Conservation (phyloP, 768 basidiomycete species). For the Cyathus striatus region DNA sequence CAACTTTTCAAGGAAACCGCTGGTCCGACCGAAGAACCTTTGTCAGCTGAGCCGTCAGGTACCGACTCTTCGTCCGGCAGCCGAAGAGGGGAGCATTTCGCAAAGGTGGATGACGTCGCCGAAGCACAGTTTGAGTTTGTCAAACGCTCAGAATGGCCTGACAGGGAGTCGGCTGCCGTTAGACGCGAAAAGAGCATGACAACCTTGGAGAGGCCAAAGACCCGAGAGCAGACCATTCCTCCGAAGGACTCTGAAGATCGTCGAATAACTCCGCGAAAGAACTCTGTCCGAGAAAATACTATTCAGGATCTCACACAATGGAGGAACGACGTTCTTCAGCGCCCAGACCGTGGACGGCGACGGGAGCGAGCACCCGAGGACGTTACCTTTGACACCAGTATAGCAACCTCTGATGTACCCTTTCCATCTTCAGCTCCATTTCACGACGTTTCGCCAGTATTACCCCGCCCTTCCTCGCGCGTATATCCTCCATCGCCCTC, state of each 20-base stretch:
- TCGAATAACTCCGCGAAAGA: conserved; percentile 29
- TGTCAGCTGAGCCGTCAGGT: conserved; percentile 22
- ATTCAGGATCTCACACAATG: conserved; percentile 48
- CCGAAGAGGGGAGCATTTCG: conserved; percentile 26
- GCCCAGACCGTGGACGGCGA: conserved; percentile 42
- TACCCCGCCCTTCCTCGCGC: conserved; percentile 35
- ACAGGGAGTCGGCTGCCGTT: conserved; percentile 67
- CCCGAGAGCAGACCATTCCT: conserved; percentile 36
- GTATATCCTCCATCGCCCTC: conserved; percentile 53
- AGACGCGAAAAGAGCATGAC: conserved; percentile 66
- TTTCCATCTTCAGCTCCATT: conserved; percentile 17
- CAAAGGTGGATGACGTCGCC: conserved; percentile 48
- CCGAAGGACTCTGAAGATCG: conserved; percentile 21
- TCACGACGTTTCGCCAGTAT: conserved; percentile 32
- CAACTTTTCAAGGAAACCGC: conserved; percentile 79
- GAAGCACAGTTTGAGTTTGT: conserved; percentile 77
- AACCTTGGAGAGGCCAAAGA: conserved; percentile 48
- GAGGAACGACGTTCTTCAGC: conserved; percentile 44
- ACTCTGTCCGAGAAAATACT: conserved; percentile 37
- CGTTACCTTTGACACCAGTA: conserved; percentile 22
- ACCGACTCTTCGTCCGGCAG: conserved; percentile 18
- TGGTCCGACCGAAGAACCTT: conserved; percentile 28
- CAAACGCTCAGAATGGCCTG: conserved; percentile 82
- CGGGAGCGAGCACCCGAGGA: conserved; percentile 50
- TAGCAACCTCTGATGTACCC: conserved; percentile 23